Evolutionary conservation across 2,329 filamentous ascomycete species (phyloP), one percentile per base, ranked within the genome.

Genomic region (Teratosphaeria nubilosa): DNA sequence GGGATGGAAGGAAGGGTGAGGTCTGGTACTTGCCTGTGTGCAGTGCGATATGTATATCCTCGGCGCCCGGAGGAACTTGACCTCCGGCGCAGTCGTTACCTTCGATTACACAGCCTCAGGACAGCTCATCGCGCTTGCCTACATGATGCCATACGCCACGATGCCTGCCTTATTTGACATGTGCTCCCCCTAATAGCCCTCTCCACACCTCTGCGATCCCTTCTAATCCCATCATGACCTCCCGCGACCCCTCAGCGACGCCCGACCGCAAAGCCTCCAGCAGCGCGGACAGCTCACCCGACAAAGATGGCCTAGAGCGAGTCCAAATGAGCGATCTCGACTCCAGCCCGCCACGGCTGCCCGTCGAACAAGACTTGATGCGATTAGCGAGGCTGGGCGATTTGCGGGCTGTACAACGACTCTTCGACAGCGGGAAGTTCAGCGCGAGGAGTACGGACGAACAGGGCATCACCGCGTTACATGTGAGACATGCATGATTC

Each of bases 401-500:
- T 70, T 83, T 96, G 60, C 78, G 81, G 7, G 87, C 84, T 56
- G 94, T 99, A 79, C 88, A 96, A 77, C 91, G 86, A 77, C 80
- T 99, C 55, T 95, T 96, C 66, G 89, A 92, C 70, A 83, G 82
- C 58, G 87, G 87, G 64, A 90, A 88, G 67, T 90, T 82, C 72
- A 88, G 90, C 72, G 90, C 90, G 54, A 89, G 85, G 56, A 94
- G 91, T 72, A 82, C 81, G 57, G 94, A 99, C 70, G 88, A 88
- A 57, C 91, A 99, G 74, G 91, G 90, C 70, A 96, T 99, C 71
- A 97, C 92, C 48, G 91, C 94, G 62, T 76, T 99, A 74, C 94
- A 97, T 80, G 92, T 96, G 81, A 68, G 76, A 53, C 11, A 53
- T 24, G 16, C 37, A 45, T 48, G 41, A 48, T 48, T 48, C 41